Percentiles rank a stretch among this genome's conserved stretches.
Conservation (phyloP, 1,284 basidiomycete genomes). For the Pterula multifida region DNA sequence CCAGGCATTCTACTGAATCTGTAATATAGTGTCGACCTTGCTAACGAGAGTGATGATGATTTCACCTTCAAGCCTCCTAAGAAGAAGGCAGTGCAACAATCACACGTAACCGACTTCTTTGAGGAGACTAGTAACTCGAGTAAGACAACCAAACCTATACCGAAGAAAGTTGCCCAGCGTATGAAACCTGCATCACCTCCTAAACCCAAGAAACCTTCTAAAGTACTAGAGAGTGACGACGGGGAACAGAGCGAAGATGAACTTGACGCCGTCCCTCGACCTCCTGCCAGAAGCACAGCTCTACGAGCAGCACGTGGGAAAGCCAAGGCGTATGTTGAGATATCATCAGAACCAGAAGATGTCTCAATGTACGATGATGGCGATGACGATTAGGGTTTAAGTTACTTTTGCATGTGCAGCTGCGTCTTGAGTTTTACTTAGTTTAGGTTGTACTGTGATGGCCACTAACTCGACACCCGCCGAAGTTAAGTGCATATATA, state of each 20-base stretch:
- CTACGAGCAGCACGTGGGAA: conserved; percentile 22
- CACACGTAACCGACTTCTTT: conserved; percentile 48
- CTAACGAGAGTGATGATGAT: conserved; percentile 9
- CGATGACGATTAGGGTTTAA: too few relatives aligned
- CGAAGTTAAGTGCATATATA: too few relatives aligned
- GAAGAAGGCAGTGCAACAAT: conserved; percentile 28
- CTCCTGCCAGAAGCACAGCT: conserved; percentile 14
- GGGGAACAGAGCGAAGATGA: conserved; percentile 20
- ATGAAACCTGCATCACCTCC: conserved; percentile 40
- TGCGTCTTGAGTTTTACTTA: too few relatives aligned
- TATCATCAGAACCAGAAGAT: conserved; percentile 32
- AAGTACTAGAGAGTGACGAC: conserved; percentile 21
- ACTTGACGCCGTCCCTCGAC: conserved; percentile 19
- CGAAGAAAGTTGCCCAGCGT: conserved; percentile 40
- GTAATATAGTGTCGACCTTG: not conserved
- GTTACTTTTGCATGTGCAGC: too few relatives aligned
- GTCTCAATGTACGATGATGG: conserved; percentile 3
- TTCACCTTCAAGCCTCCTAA: conserved; percentile 17
- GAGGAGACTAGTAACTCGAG: conserved; percentile 32
- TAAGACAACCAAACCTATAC: conserved; percentile 19
- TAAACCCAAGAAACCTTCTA: conserved; percentile 29
- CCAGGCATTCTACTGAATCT: not conserved
- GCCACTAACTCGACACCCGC: too few relatives aligned
- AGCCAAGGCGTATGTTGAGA: conserved; percentile 38
- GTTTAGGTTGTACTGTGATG: too few relatives aligned